Evolutionary conservation across 2,329 filamentous ascomycete genomes (phyloP).

Genomic region (Clarireedia paspali): DNA sequence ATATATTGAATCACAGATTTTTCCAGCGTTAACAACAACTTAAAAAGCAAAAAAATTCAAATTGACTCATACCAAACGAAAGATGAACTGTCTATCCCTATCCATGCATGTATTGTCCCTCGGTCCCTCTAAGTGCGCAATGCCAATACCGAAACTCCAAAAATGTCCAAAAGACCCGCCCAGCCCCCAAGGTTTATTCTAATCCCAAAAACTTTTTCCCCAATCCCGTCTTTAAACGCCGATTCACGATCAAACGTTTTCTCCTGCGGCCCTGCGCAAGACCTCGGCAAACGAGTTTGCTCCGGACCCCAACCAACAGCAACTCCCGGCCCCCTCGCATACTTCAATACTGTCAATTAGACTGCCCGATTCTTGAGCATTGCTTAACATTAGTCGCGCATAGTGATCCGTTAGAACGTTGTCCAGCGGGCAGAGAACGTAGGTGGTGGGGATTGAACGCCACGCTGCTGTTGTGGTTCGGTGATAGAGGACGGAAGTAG

Average conservation of each 20-base stretch:
- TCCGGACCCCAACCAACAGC: constrained; percentile 9
- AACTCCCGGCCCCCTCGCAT: constrained; percentile 17
- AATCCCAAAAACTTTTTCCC: neutral
- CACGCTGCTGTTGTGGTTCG: constrained; percentile 23
- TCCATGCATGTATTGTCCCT: too few relatives aligned
- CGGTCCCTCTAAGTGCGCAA: too few relatives aligned
- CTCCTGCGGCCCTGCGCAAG: constrained; percentile 5
- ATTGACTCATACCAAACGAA: too few relatives aligned
- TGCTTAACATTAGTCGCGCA: constrained; percentile 18
- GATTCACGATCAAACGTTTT: neutral
- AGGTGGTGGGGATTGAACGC: constrained; percentile 23
- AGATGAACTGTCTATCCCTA: too few relatives aligned
- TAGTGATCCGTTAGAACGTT: constrained; percentile 16
- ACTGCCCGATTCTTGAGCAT: constrained; percentile 16
- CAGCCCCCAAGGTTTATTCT: too few relatives aligned
- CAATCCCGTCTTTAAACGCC: neutral
- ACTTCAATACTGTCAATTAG: constrained; percentile 20
- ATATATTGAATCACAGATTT: too few relatives aligned
- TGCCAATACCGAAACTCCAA: too few relatives aligned
- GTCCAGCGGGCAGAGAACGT: constrained; percentile 20
- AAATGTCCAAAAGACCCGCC: too few relatives aligned
- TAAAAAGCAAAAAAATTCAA: too few relatives aligned
- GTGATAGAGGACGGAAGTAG: constrained; percentile 4
- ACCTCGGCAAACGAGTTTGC: constrained; percentile 1
- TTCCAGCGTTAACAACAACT: too few relatives aligned